Percentiles rank a stretch among this genome's conserved stretches.
phyloP scores from a whole-genome alignment of 2,329 filamentous ascomycete species.

The Camillea tinctor region DNA sequence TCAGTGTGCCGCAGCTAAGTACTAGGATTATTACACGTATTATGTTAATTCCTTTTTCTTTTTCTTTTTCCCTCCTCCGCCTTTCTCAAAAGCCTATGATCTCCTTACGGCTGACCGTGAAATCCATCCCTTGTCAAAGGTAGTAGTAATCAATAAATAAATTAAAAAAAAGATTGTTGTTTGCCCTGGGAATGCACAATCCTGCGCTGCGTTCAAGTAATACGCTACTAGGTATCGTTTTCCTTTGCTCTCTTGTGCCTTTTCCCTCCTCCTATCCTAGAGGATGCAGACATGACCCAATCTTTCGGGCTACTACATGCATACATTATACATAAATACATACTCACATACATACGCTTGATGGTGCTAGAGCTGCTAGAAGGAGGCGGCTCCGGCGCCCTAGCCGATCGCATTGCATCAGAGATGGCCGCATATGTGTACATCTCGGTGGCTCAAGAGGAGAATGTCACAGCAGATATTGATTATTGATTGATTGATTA shows the following conservation, averaged over 20 bases:
- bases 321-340: no score
- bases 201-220: neutral
- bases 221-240: no score
- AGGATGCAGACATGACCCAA: neutral
- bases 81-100: neutral
- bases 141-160: neutral
- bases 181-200: neutral
- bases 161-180: neutral
- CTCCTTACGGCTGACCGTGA: neutral
- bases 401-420: neutral
- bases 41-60: neutral
- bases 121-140: neutral
- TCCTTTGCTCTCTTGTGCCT: no score
- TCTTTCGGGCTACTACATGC: neutral
- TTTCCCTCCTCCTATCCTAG: neutral
- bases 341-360: no score
- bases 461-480: neutral
- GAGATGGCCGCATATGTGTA: no score
- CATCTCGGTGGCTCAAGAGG: neutral
- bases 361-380: neutral
- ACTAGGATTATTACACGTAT: neutral
- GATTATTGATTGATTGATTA: neutral
- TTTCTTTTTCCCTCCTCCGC: no score
- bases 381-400: neutral
- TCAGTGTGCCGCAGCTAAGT: neutral